A percentile compares a stretch with the other conserved stretches of the same genome.
Evolutionary conservation across 352 stramenopile genomes (phyloP).

Genomic region (Phytophthora quininea): DNA sequence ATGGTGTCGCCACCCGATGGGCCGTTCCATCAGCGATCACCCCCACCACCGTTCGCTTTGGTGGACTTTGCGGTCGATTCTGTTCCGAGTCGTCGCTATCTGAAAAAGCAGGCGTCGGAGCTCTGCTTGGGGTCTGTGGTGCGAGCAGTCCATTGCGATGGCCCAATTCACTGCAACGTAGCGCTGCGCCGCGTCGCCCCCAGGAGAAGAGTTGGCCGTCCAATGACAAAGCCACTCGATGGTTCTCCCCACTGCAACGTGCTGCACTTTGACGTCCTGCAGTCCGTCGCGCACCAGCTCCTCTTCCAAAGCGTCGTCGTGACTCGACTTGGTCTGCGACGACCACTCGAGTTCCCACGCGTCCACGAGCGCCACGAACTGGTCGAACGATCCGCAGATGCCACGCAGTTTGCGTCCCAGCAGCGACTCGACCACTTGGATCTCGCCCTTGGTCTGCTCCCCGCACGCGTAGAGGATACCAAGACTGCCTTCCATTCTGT

Average conservation of each 20-base stretch:
- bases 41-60: slow-evolving; percentile 1
- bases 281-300: slow-evolving; percentile 40
- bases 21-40: slow-evolving; percentile 29
- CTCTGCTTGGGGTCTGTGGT: slow-evolving; percentile 10
- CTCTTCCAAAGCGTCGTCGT: slow-evolving; percentile 28
- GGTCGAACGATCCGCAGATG: slow-evolving; percentile 54
- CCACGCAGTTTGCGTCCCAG: slow-evolving; percentile 54
- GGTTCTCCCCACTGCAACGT: slow-evolving; percentile 58
- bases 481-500: slow-evolving; percentile 41
- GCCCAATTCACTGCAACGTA: slow-evolving; percentile 52
- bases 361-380: slow-evolving; percentile 61
- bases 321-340: not conserved
- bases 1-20: slow-evolving; percentile 42
- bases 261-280: slow-evolving; percentile 56
- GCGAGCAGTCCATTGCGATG: slow-evolving; percentile 27
- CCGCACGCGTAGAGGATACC: slow-evolving; percentile 62
- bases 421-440: slow-evolving; percentile 35
- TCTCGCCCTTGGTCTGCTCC: slow-evolving; percentile 34
- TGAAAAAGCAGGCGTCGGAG: slow-evolving; percentile 16
- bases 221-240: slow-evolving; percentile 61
- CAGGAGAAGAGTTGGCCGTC: slow-evolving; percentile 74
- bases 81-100: slow-evolving; percentile 20
- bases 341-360: slow-evolving; percentile 63
- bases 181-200: slow-evolving; percentile 35
- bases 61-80: slow-evolving; percentile 4